phyloP scores from a whole-genome alignment of 2,329 filamentous ascomycete species.

The Colletotrichum noveboracense region DNA sequence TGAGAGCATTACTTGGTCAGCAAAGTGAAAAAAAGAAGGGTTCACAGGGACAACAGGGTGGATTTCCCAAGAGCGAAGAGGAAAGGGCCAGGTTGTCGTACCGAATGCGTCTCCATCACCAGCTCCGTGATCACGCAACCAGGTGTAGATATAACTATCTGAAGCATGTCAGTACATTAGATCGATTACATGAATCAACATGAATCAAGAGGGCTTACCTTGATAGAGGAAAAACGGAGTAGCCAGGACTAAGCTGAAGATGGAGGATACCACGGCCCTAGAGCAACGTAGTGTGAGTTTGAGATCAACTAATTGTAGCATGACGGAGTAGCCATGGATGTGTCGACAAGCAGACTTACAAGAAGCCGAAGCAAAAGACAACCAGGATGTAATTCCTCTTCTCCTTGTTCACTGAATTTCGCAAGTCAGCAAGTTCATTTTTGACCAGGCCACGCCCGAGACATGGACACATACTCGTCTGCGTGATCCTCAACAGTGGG shows the following conservation, averaged over 20 bases:
- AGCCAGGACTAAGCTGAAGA: neutral
- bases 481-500: neutral
- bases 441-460: neutral
- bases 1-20: neutral
- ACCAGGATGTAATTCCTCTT: neutral
- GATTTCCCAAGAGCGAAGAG: neutral
- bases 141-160: neutral
- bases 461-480: neutral
- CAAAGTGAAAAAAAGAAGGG: neutral
- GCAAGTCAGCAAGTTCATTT: neutral
- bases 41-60: fast-evolving
- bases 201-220: neutral
- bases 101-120: neutral
- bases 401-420: neutral
- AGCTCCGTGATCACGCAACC: neutral
- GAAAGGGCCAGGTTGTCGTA: neutral
- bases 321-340: neutral
- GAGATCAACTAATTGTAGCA: neutral
- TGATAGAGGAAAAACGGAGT: neutral
- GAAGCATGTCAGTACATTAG: neutral
- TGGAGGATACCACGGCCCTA: neutral
- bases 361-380: neutral
- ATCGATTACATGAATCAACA: fast-evolving
- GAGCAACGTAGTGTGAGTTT: neutral
- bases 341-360: neutral